phyloP scores from a whole-genome alignment of 495 filamentous ascomycete species.

The Aspergillus coremiiformis region DNA sequence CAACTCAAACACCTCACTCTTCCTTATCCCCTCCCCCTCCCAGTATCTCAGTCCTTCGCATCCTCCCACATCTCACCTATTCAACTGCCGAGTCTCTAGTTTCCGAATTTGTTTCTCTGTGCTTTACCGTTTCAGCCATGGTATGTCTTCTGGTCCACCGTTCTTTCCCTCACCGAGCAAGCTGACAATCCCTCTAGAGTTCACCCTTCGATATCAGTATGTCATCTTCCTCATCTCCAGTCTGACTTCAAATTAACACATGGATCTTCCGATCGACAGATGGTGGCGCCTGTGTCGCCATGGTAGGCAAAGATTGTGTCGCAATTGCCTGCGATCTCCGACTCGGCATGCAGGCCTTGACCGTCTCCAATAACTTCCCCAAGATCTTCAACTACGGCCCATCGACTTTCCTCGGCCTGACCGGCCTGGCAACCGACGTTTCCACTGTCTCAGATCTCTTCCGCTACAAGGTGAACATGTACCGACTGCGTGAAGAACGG shows the following conservation, averaged over 20 bases:
- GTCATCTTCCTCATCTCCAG: constrained; percentile 16
- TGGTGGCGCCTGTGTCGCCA: constrained; percentile 92
- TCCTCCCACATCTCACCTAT: not conserved
- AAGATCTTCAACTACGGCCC: constrained; percentile 96
- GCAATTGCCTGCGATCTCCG: constrained; percentile 99
- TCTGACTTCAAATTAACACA: constrained; percentile 7
- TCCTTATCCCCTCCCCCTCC: constrained; percentile 6
- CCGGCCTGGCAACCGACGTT: constrained; percentile 93
- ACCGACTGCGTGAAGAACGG: constrained; percentile 95
- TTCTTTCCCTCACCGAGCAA: constrained; percentile 7
- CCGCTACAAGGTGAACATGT: constrained; percentile 99
- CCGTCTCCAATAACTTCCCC: constrained; percentile 98
- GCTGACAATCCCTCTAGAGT: constrained; percentile 46
- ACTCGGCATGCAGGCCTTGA: constrained; percentile 91
- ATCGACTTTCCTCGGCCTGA: constrained; percentile 92
- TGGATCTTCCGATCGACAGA: constrained; percentile 47
- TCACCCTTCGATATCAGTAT: constrained; percentile 88
- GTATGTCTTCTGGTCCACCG: constrained; percentile 14
- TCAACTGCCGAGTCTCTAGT: not conserved
- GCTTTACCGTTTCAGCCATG: constrained; percentile 9
- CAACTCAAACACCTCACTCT: constrained; percentile 18
- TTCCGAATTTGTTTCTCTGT: constrained; percentile 2
- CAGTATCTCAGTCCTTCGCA: not conserved
- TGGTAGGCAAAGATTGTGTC: constrained; percentile 99
- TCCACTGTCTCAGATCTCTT: constrained; percentile 92